Evolutionary conservation across 306 rosid genomes (phyloP), one percentile per base, ranked within the genome.

Genomic region (Lathyrus tuberosus): DNA sequence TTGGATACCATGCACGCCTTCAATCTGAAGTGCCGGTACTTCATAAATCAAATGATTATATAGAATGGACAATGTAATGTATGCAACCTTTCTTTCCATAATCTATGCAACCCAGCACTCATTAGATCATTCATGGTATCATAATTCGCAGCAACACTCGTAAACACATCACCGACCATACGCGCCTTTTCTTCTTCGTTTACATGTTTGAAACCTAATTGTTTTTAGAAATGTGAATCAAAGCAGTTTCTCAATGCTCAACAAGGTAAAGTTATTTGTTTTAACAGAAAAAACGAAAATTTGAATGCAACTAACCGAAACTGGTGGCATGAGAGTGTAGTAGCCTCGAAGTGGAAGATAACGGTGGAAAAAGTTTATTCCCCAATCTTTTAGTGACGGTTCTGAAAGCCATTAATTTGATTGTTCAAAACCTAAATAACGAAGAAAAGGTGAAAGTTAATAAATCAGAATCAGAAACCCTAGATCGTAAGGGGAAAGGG

Each of bases 251-350:
- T 20, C 12, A 24, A 24, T 40, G 6, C 18, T 20, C 35, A 62
- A 62, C 17, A 43, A 5, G 20, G 11, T 56, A 26, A 63, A 2
- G 4, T 20, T 13, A 53, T 41, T 24, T 10, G 13, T 40, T 53
- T 13, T 16, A 65, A 65, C 11, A 8, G n/a, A 14, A 14, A 14
- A 60, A 74, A 56, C 33, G n/a, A 14, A 66, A 66, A 74, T 8
- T 43, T 3, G 49, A 57, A 71, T 16, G 77, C 20, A 71, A 81
- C 97, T 2, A 72, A 93, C 98, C 98, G 20, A 94, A 94, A 84
- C 96, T 90, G 49, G 98, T 90, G 78, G 98, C 96, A 65, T 94
- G 98, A 0, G 98, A 94, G 80, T 94, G 82, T 2, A 79, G 95
- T 17, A 85, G 74, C 17, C 73, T 72, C 75, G 85, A 65, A 51